Evolutionary conservation across 1,284 basidiomycete genomes (phyloP).

Genomic region (Inonotus hispidus): DNA sequence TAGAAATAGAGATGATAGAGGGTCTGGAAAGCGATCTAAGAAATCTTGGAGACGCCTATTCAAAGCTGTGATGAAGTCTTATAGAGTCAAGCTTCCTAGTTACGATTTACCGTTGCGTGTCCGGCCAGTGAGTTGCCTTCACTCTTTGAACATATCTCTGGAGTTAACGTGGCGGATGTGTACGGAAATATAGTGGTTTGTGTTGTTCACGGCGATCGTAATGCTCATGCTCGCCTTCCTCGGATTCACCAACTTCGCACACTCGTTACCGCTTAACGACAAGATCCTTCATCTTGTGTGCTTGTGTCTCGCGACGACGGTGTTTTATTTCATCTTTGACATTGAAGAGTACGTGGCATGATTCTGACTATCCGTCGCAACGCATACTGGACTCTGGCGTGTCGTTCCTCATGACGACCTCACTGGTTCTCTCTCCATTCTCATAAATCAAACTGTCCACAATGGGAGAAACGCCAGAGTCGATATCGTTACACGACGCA

Average conservation of each 20-base stretch:
- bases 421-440: not conserved
- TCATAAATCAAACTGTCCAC: too few species aligned
- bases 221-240: conserved; percentile 66
- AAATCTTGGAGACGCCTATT: conserved; percentile 32
- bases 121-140: conserved; percentile 50
- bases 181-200: conserved; percentile 55
- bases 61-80: conserved; percentile 52
- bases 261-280: conserved; percentile 69
- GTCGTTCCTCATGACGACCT: too few species aligned
- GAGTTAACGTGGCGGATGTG: not conserved
- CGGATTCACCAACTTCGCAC: conserved; percentile 66
- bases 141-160: conserved; percentile 5
- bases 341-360: conserved; percentile 71
- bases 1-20: not conserved
- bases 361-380: not conserved
- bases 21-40: not conserved
- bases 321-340: conserved; percentile 86
- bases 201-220: conserved; percentile 56
- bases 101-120: conserved; percentile 68
- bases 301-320: conserved; percentile 68
- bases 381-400: too few species aligned
- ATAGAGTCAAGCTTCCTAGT: conserved; percentile 50
- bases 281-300: conserved; percentile 83
- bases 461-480: too few species aligned
- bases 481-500: too few species aligned